phyloP scores from a whole-genome alignment of 306 rosid species.

The Corylus americana region DNA sequence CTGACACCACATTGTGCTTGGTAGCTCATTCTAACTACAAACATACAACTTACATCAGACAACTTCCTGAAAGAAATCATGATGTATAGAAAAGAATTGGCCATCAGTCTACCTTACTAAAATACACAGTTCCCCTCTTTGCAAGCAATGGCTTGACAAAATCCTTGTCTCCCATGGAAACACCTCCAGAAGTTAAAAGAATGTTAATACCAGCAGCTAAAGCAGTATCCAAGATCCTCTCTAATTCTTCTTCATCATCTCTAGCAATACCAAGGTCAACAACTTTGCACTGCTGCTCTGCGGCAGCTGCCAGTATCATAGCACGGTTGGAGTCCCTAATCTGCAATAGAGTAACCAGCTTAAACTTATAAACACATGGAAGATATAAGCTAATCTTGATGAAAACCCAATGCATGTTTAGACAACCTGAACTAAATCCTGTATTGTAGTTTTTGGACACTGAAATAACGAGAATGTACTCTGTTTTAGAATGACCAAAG shows the following conservation, averaged over 20 bases:
- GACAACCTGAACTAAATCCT: background rate
- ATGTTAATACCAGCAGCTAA: conserved; percentile 72
- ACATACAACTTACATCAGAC: conserved; percentile 7
- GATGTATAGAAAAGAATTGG: conserved; percentile 13
- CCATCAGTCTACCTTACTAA: conserved; percentile 54
- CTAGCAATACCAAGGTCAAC: conserved; percentile 79
- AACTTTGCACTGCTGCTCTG: conserved; percentile 73
- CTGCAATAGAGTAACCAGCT: conserved; percentile 44
- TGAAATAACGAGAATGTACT: background rate
- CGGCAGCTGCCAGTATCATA: conserved; percentile 81
- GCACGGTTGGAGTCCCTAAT: conserved; percentile 97
- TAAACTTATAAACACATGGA: background rate
- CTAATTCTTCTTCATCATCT: conserved; percentile 76
- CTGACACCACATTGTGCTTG: conserved; percentile 2
- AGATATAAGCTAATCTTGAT: background rate
- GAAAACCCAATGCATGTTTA: background rate
- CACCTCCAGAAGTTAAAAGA: conserved; percentile 96
- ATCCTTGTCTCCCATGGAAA: conserved; percentile 98
- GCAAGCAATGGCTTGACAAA: conserved; percentile 79
- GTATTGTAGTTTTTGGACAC: background rate
- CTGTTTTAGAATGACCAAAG: background rate
- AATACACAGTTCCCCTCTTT: conserved; percentile 72
- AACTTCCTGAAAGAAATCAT: background rate
- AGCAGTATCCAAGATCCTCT: conserved; percentile 65
- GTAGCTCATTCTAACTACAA: conserved; percentile 25